phyloP scores from a whole-genome alignment of 1,139 yeast genomes.

The Sugiyamaella japonica region DNA sequence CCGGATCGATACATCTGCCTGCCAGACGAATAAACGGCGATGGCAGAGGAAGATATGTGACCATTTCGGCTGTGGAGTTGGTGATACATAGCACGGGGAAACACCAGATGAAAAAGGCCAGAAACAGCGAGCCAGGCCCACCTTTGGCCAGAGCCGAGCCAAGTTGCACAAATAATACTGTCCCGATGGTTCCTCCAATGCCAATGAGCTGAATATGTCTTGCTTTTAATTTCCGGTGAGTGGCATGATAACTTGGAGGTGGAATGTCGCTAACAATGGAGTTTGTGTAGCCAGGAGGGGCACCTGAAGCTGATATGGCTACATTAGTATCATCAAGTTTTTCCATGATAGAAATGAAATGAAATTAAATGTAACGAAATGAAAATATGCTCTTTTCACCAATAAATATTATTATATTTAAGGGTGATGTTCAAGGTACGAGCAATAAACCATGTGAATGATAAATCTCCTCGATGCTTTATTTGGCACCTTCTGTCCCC shows the following conservation, averaged over 20 bases:
- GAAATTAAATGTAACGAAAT: too few relatives aligned
- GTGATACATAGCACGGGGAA: constrained; percentile 65
- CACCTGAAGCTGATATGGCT: neutral
- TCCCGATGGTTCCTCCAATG: constrained; percentile 83
- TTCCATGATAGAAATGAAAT: too few relatives aligned
- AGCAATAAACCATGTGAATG: too few relatives aligned
- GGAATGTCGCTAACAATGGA: constrained; percentile 12
- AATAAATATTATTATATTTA: neutral
- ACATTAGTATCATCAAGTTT: neutral
- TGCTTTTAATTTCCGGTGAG: constrained; percentile 33
- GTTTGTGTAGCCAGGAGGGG: neutral
- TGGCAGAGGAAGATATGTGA: constrained; percentile 68
- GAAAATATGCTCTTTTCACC: too few relatives aligned
- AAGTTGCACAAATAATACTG: constrained; percentile 72
- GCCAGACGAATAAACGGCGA: constrained; percentile 62
- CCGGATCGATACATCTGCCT: constrained; percentile 61
- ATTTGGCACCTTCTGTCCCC: neutral
- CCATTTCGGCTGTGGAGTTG: constrained; percentile 80
- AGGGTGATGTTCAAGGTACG: too few relatives aligned
- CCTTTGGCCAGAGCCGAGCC: constrained; percentile 69
- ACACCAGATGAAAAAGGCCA: constrained; percentile 65
- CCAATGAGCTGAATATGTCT: constrained; percentile 70
- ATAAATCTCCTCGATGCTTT: too few relatives aligned
- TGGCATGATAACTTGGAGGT: constrained; percentile 25
- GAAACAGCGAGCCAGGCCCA: constrained; percentile 74